Base-by-base conservation (phyloP, 139 green algal genomes). In the Coccomyxa sp. region DNA sequence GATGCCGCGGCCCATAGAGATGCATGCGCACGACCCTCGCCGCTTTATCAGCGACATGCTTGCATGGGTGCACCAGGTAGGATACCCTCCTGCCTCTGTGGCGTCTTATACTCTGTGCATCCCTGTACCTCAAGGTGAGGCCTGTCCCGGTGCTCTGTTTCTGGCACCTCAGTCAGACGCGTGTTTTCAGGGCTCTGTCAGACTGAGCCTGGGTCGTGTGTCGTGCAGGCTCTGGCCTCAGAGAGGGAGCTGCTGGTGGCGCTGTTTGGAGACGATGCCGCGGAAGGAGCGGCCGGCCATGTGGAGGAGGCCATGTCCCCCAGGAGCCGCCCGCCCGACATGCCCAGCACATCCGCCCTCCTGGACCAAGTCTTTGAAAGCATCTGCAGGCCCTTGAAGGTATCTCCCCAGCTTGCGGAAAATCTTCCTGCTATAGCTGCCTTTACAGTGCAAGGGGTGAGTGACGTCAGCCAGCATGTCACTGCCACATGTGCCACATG, bases 21-120 rank as follows among this genome's bases (percentile, higher is more conserved):
- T 98, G 84, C 96, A 99, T 58, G 91, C 96, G 14, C 92, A 98
- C 77, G 95, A 99, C 84, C 95, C 96, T 5, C 80, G 86, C 68
- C 84, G 92, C 36, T 96, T 96, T 89, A 82, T 90, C 3, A 72
- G 75, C 50, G 96, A 99, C 88, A 99, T 99, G 96, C 84, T 99
- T 37, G 96, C 92, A 0, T 99, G 96, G 96, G 88, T 98, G 77
- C 96, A 99, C 79, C 89, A 97, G 86, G 88, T 89, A 50, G 27
- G 5, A 22, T 22, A 18, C 50, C 27, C 5, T 22, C 50, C 27
- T 64, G 50, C 22, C 18, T 64, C 50, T 64, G 44, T 14, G n/a
- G n/a, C n/a, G n/a, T n/a, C n/a, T n/a, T n/a, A n/a, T n/a, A n/a
- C n/a, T n/a, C n/a, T n/a, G n/a, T n/a, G n/a, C n/a, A n/a, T n/a